Evolutionary conservation across 2,329 filamentous ascomycete genomes (phyloP), one percentile per base, ranked within the genome.

Genomic region (Pestalotiopsis fici): DNA sequence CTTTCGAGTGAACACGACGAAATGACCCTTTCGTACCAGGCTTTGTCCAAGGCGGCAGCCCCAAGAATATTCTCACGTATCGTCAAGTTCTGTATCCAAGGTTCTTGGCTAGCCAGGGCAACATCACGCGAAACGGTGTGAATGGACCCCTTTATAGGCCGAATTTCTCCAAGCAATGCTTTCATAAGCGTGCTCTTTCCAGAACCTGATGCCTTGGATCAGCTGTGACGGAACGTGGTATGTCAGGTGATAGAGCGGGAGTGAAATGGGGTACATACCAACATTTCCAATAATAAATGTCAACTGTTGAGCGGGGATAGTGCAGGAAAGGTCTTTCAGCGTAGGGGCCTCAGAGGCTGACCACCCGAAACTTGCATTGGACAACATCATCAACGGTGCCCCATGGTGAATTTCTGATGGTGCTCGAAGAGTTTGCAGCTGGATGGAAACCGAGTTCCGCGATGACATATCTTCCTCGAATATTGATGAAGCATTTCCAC

Each of bases 171-270:
- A 0, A 83, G 69, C 0, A 84, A 71, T 0, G 76, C 75, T 39
- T 81, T 76, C 15, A 83, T 68, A 0, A 83, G 69, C 0, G 77
- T 78, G 0, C 80, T 80, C 61, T 85, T 85, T 23, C 83, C 82
- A 25, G 79, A 79, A 1, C 82, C 83, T 67, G 18, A n/a, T 50
- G 21, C 21, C 6, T 50, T 7, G 43, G 6, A 50, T 50, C 18
- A 50, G 43, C 43, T 21, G 2, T 50, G 18, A 50, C 43, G 15
- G 15, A 50, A 11, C 21, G n/a, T n/a, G 43, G n/a, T 18, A 50
- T 50, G 3, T n/a, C 18, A 21, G 18, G 2, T 21, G 9, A 18
- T 3, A 50, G 9, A 23, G n/a, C 9, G 43, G 21, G 6, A 50
- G n/a, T 9, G 43, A 3, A 43, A n/a, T n/a, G 43, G 43, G 2